Percentiles rank a stretch among this genome's conserved stretches.
Evolutionary conservation across 1,284 basidiomycete species (phyloP).

Genomic region (Ceratobasidium sp.): DNA sequence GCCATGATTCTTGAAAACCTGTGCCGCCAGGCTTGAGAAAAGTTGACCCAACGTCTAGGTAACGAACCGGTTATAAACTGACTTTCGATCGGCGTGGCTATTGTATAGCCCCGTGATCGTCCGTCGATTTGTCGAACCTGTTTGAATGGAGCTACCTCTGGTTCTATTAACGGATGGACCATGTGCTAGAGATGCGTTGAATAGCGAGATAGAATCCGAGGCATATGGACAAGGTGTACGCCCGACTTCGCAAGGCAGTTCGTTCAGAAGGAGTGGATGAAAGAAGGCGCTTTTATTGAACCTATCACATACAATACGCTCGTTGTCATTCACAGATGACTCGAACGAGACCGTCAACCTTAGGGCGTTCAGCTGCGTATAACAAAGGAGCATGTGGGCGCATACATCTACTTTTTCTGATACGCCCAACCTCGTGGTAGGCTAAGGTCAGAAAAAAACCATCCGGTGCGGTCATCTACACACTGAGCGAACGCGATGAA

Average conservation of each 20-base stretch:
- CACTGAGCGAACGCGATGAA: too few relatives aligned
- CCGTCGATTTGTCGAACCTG: not conserved
- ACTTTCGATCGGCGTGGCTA: not conserved
- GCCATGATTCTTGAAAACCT: not conserved
- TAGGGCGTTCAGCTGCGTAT: not conserved
- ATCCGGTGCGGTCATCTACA: not conserved
- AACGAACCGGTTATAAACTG: too few relatives aligned
- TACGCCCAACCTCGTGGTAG: not conserved
- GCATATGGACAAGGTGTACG: too few relatives aligned
- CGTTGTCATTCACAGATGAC: not conserved
- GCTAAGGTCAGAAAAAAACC: not conserved
- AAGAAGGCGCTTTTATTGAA: not conserved
- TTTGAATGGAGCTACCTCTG: not conserved
- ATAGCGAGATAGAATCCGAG: too few relatives aligned
- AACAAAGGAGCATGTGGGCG: not conserved
- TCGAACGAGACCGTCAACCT: not conserved
- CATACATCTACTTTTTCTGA: not conserved
- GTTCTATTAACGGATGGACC: not conserved
- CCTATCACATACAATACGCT: not conserved
- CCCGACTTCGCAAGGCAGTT: not conserved
- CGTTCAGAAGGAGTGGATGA: not conserved
- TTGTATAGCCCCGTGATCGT: not conserved
- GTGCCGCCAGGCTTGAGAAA: not conserved
- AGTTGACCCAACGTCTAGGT: not conserved
- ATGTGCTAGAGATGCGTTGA: not conserved